Percentiles rank a stretch among this genome's conserved stretches.
Conservation (phyloP, 2,329 filamentous ascomycete genomes). For the Beauveria varroae region DNA sequence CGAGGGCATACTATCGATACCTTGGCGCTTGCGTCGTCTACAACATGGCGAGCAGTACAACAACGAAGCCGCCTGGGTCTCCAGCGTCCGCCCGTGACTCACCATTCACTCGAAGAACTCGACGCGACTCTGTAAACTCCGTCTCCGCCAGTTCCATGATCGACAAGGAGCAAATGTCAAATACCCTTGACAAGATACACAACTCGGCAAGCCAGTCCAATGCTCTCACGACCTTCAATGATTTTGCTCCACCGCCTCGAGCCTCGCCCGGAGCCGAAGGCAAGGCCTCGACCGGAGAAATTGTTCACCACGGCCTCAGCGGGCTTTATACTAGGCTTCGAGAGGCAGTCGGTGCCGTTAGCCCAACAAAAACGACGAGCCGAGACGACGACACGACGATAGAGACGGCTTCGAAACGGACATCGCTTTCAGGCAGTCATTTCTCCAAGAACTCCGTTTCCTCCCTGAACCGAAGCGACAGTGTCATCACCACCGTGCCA, state of each 20-base stretch:
- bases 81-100: conserved; percentile 22
- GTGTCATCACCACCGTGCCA: conserved; percentile 18
- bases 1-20: neutral
- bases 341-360: conserved; percentile 69
- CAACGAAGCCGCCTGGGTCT: conserved; percentile 23
- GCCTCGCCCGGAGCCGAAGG: conserved; percentile 53
- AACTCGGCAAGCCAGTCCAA: conserved; percentile 79
- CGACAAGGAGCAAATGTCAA: conserved; percentile 68
- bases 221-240: conserved; percentile 86
- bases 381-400: conserved; percentile 38
- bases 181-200: conserved; percentile 81
- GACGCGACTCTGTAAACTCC: conserved; percentile 33
- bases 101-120: conserved; percentile 24
- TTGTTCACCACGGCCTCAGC: conserved; percentile 78
- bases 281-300: conserved; percentile 62
- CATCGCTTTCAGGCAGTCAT: conserved; percentile 31
- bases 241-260: conserved; percentile 68
- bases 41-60: conserved; percentile 24
- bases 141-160: conserved; percentile 30
- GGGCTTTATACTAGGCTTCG: conserved; percentile 81
- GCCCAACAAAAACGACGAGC: conserved; percentile 30
- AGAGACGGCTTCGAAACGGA: conserved; percentile 35
- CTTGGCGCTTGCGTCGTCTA: neutral
- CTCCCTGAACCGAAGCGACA: conserved; percentile 35
- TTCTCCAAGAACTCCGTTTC: conserved; percentile 34